Base-by-base conservation (phyloP, 352 stramenopile genomes). In the Phytophthora vignae region DNA sequence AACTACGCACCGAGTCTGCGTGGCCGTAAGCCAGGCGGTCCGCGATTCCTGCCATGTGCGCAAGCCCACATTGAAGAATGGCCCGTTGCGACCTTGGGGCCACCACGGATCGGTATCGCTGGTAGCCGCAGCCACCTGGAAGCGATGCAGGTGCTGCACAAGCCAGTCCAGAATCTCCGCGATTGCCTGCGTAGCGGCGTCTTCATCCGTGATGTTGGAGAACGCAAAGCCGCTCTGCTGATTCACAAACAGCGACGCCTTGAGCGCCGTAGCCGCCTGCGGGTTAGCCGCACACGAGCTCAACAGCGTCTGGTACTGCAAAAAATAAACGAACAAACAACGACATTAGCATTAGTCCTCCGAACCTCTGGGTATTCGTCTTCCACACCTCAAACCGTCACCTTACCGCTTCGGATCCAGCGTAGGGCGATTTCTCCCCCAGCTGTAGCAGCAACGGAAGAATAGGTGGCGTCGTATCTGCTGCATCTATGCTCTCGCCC, bases 191-290 rank as follows among this genome's bases (percentile, higher is more conserved):
- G 90, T 97, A 21, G 87, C 90, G 27, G 90, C 88, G 70, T 97
- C 90, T 87, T 97, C 90, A 79, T 97, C 87, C 52, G 87, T 95
- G 85, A 97, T 96, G 84, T 88, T 85, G 70, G 84, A 93, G 79
- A 96, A 96, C 59, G 88, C 89, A 68, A 97, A 97, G 19, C 88
- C 85, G 59, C 83, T 87, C 58, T 71, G 74, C 70, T 96, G 90
- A 69, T 90, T 88, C n/a, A 84, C 63, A 46, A 95, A 92, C 31
- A 94, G 72, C 38, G 80, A 86, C 5, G 72, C 67, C 55, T 85
- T 85, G 15, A 83, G 71, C 29, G 60, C 59, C 27, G 60, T 56
- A 1, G 64, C 57, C 29, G 62, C 64, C 38, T 46, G 64, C 12
- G 44, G 46, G 31, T 77, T 73, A 2, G 60, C 71, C 1, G 72